Evolutionary conservation across 2,329 filamentous ascomycete genomes (phyloP), one percentile per base, ranked within the genome.

Genomic region (Aspergillus ustus): DNA sequence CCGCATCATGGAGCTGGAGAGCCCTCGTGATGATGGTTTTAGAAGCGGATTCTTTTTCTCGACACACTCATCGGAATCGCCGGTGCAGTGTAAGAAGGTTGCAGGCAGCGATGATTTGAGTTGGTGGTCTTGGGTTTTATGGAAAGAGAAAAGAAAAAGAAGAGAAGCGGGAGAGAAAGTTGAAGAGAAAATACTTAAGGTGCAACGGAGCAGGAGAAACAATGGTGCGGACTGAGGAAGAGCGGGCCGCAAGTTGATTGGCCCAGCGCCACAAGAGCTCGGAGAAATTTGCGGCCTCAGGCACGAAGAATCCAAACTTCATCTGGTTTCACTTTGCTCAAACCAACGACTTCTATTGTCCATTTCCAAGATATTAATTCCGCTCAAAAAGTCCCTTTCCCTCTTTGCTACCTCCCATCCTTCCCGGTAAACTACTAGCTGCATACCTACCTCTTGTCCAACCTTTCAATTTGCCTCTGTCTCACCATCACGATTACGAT

Each of bases 1-100:
- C 69, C 77, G 76, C 70, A 75, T 80, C 75, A 76, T 79, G 76
- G 73, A 77, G 73, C 73, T 69, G 55, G 66, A 66, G 64, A 78
- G 76, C 75, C 77, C 77, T 92, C 89, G 86, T 87, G 85, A 87
- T 85, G 85, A 91, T 89, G 89, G 89, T 92, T 92, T 92, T 92
- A 89, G 82, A 89, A 87, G 85, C 85, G 88, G 84, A 78, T 76
- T 78, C 72, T 84, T 82, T 72, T 79, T 92, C 89, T 91, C 80
- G 89, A 90, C 89, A 79, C 83, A 85, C 85, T 78, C 84, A 85
- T 86, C 86, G 86, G 86, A 90, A 82, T 89, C 86, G 84, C 82
- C 87, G 89, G 85, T 82, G 83, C 84, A 86, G 84, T 87, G 69
- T 63, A 67, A 63, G 56, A 60, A 52, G 60, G 54, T 63, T 67